Percentiles rank a stretch among this genome's conserved stretches.
phyloP scores from a whole-genome alignment of 768 basidiomycete species.

The Boletus rufocinnamomeus region DNA sequence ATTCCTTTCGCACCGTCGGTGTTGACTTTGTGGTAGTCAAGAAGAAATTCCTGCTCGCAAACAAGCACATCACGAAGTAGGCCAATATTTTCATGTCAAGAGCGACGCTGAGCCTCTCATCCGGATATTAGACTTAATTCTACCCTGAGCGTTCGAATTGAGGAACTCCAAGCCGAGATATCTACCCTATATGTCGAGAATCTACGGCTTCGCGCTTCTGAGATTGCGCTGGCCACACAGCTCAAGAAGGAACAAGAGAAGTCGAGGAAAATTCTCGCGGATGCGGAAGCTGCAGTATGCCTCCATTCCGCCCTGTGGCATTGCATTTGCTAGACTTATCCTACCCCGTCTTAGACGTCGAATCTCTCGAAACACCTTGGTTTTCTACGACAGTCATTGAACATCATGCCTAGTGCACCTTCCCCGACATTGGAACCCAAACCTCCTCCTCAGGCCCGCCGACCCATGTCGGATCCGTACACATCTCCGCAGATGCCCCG shows the following conservation, averaged over 20 bases:
- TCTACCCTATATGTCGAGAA: conserved; percentile 83
- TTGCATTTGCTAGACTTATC: conserved; percentile 11
- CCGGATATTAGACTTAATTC: conserved; percentile 67
- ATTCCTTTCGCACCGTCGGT: neutral
- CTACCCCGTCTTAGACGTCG: conserved; percentile 43
- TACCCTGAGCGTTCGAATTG: conserved; percentile 78
- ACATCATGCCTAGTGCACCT: conserved; percentile 39
- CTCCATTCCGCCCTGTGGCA: conserved; percentile 26
- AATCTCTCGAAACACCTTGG: conserved; percentile 66
- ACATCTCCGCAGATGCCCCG: conserved; percentile 53
- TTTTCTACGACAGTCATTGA: conserved; percentile 63
- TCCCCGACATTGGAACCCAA: conserved; percentile 43
- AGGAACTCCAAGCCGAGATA: conserved; percentile 82
- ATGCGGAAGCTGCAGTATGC: conserved; percentile 73
- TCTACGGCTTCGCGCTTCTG: conserved; percentile 75
- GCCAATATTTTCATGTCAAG: conserved; percentile 23
- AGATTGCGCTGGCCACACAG: conserved; percentile 73
- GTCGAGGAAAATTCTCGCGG: conserved; percentile 67
- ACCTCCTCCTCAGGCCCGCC: conserved; percentile 52
- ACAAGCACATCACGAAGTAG: conserved; percentile 90
- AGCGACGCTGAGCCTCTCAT: conserved; percentile 11
- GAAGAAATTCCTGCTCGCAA: conserved; percentile 89
- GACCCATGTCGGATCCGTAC: conserved; percentile 44
- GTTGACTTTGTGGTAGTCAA: conserved; percentile 61
- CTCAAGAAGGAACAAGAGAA: conserved; percentile 82